Conservation (phyloP, 371 early-diverging fungal species). For the Rhizopus arrhizus region DNA sequence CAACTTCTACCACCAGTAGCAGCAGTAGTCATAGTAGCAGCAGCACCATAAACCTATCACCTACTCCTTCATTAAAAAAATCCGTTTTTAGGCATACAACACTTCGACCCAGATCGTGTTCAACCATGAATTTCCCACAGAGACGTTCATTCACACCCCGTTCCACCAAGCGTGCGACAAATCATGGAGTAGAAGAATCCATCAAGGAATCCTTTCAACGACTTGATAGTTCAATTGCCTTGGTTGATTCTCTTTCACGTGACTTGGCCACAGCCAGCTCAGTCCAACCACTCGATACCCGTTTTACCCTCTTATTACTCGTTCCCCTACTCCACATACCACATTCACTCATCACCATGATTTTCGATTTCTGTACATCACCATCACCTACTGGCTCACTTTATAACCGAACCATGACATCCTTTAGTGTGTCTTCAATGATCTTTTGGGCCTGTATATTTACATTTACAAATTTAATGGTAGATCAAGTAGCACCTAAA, state of each 20-base stretch:
- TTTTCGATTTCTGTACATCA: slow-evolving; percentile 29
- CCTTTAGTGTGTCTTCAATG: slow-evolving; percentile 22
- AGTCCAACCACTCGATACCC: slow-evolving; percentile 13
- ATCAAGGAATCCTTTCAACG: slow-evolving; percentile 46
- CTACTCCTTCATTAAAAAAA: slow-evolving; percentile 17
- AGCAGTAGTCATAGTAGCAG: slow-evolving; percentile 1
- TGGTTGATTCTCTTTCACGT: slow-evolving; percentile 51
- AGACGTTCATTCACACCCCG: slow-evolving; percentile 10
- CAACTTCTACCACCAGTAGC: not conserved
- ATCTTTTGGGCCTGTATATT: slow-evolving; percentile 46
- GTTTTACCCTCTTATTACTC: slow-evolving; percentile 29
- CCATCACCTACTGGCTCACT: slow-evolving; percentile 10
- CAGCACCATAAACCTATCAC: slow-evolving; percentile 20
- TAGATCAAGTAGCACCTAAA: slow-evolving; percentile 27
- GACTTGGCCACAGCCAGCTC: slow-evolving; percentile 33
- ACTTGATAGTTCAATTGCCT: slow-evolving; percentile 46
- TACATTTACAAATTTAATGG: slow-evolving; percentile 36
- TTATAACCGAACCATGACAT: not conserved
- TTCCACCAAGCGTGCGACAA: slow-evolving; percentile 2
- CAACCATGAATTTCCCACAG: slow-evolving; percentile 11
- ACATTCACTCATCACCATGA: slow-evolving; percentile 39
- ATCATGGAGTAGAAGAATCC: slow-evolving; percentile 15
- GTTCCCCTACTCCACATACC: slow-evolving; percentile 45
- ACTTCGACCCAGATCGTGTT: slow-evolving; percentile 18
- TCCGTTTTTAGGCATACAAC: slow-evolving; percentile 16